Conservation (phyloP, 108 stramenopile genomes). For the Cyclostephanos tholiformis region DNA sequence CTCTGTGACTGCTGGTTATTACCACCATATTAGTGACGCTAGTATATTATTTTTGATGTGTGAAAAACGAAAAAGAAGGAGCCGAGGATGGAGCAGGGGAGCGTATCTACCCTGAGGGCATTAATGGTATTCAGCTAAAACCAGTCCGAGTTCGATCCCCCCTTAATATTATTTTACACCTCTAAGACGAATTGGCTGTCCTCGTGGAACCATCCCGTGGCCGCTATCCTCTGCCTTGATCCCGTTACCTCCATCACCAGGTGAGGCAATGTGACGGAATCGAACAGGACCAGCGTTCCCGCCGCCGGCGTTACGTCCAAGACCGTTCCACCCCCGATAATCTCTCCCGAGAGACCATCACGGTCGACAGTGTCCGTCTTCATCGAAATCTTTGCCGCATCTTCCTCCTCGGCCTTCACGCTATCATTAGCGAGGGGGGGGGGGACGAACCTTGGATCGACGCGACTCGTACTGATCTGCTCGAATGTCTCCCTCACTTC, state of each 20-base stretch:
- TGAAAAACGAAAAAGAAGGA: no score
- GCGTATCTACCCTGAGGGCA: no score
- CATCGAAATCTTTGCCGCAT: background rate
- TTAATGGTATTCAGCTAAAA: no score
- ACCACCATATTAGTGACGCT: no score
- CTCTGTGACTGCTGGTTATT: no score
- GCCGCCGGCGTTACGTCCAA: slow-evolving; percentile 44
- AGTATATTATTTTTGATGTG: no score
- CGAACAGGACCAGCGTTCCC: slow-evolving; percentile 60
- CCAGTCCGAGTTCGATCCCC: no score
- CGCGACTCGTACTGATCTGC: slow-evolving; percentile 45
- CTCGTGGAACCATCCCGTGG: slow-evolving; percentile 68
- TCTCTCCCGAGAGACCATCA: slow-evolving; percentile 10
- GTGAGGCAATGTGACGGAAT: slow-evolving; percentile 60
- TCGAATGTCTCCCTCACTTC: slow-evolving; percentile 27
- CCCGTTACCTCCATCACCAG: slow-evolving; percentile 50
- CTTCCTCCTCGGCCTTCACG: background rate
- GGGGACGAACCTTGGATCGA: slow-evolving; percentile 45
- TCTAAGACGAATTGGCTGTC: slow-evolving; percentile 44
- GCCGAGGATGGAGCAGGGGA: no score
- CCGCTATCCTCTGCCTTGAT: slow-evolving; percentile 45
- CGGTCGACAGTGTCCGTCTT: background rate
- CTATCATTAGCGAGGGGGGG: background rate
- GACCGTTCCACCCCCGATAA: background rate
- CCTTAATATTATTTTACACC: slow-evolving; percentile 1